Percentiles rank a stretch among this genome's conserved stretches.
Conservation (phyloP, 345 rosid species). For the Eucalyptus cloeziana region DNA sequence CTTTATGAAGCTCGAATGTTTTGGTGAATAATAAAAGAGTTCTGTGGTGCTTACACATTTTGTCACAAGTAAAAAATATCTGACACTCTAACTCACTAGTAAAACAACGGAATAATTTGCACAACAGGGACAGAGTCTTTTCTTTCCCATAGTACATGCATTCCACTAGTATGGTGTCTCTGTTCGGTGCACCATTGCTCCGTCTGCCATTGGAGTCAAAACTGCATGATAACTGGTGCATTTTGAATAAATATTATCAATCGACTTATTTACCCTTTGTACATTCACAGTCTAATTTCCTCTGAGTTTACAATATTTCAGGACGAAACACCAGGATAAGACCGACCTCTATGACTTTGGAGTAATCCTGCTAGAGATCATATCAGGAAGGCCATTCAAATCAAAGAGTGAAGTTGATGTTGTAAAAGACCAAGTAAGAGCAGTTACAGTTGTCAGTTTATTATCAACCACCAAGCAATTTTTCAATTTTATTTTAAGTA, state of each 20-base stretch:
- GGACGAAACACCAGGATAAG: constrained; percentile 38
- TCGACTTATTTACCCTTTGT: not conserved
- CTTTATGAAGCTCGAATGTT: not conserved
- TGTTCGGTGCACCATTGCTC: not conserved
- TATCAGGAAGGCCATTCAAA: constrained; percentile 54
- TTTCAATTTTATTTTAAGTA: not conserved
- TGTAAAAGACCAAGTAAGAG: constrained; percentile 45
- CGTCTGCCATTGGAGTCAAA: not conserved
- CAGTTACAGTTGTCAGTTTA: not conserved
- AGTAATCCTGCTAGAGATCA: constrained; percentile 73
- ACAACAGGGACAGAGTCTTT: not conserved
- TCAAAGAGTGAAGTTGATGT: constrained; percentile 38
- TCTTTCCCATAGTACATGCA: not conserved
- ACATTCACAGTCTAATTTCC: not conserved
- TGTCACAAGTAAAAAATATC: not conserved
- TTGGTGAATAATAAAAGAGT: not conserved
- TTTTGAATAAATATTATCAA: not conserved
- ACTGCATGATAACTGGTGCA: not conserved
- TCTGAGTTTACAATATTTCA: not conserved
- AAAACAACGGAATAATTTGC: not conserved
- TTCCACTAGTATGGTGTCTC: not conserved
- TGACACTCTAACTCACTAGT: not conserved
- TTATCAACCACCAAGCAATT: not conserved
- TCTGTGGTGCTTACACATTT: not conserved
- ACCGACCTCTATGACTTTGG: constrained; percentile 69